Base-by-base conservation (phyloP, 129 eudicot genomes). In the Erigeron canadensis region DNA sequence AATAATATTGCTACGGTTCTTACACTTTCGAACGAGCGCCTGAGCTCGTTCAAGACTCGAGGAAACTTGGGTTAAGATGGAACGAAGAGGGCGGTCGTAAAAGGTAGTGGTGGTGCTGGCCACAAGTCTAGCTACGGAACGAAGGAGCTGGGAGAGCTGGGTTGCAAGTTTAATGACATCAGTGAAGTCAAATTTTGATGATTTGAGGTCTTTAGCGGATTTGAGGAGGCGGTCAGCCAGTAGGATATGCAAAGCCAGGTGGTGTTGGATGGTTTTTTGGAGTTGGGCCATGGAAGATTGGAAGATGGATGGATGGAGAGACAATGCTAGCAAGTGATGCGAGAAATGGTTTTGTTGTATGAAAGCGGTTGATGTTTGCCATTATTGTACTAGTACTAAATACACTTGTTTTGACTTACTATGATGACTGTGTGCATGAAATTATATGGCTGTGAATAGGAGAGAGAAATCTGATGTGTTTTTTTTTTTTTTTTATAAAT, bases 31-130 rank as follows among this genome's bases (percentile, higher is more conserved):
- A 46, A 81, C 84, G 1, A 91, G 85, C 60, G 80, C 70, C 8
- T 83, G 67, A 9, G 95, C 88, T n/a, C 82, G 77, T 5, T 81
- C 82, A 2, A 91, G 87, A 63, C 83, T 77, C 12, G 66, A 81
- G 34, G 87, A 70, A 19, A 83, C 69, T 18, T 91, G 87, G 17
- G 77, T 48, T 34, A 81, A 42, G 28, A 91, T 81, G 4, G 89
- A 75, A 34, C 91, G 87, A 39, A 91, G 77, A 7, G 97, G 97
- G 42, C 82, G 86, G 61, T 91, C 85, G 57, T 91, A 91, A 38
- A 91, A 65, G 8, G 87, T 6, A 18, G 83, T 9, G 69, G 84
- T 50, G 81, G 83, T 9, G 69, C 82, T 50, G 81, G 79, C 42
- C 19, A 87, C 70, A 42, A 74, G 64, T 22, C 91, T 85, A 64